Evolutionary conservation across 2,329 filamentous ascomycete species (phyloP).

Genomic region (Neofusicoccum laricinum): DNA sequence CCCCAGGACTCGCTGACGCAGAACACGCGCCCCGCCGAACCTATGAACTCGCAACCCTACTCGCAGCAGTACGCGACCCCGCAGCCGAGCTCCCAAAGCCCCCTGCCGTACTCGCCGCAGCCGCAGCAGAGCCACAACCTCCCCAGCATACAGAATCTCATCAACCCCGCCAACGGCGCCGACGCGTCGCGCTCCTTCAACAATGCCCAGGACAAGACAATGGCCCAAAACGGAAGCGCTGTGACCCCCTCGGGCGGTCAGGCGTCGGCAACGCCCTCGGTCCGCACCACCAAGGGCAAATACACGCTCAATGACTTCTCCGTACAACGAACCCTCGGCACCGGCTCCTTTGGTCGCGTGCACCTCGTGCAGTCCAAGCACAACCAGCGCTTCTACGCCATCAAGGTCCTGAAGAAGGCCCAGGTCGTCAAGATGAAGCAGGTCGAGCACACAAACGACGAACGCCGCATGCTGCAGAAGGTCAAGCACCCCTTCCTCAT

Average conservation of each 20-base stretch:
- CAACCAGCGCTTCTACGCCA: conserved; percentile 95
- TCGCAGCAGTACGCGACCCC: conserved; percentile 32
- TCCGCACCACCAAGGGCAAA: conserved; percentile 87
- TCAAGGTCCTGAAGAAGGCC: conserved; percentile 97
- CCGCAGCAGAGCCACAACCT: conserved; percentile 59
- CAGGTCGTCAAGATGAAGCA: conserved; percentile 99
- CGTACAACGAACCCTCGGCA: conserved; percentile 87
- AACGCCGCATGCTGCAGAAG: conserved; percentile 90
- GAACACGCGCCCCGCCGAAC: conserved; percentile 27
- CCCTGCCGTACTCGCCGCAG: conserved; percentile 10
- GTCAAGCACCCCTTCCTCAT: conserved; percentile 98
- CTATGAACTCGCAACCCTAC: conserved; percentile 38
- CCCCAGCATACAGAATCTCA: conserved; percentile 79
- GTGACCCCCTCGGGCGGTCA: conserved; percentile 35
- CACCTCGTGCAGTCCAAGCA: conserved; percentile 97
- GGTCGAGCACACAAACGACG: conserved; percentile 98
- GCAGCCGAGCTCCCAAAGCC: conserved; percentile 23
- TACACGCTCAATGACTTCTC: conserved; percentile 90
- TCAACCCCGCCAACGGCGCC: conserved; percentile 57
- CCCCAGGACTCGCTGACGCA: conserved; percentile 16
- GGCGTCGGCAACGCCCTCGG: conserved; percentile 27
- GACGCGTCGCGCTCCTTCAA: conserved; percentile 25
- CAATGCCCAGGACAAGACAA: conserved; percentile 19
- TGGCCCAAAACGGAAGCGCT: conserved; percentile 34
- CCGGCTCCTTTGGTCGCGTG: conserved; percentile 93